Evolutionary conservation across 345 rosid genomes (phyloP).

Genomic region (Salix caprea): DNA sequence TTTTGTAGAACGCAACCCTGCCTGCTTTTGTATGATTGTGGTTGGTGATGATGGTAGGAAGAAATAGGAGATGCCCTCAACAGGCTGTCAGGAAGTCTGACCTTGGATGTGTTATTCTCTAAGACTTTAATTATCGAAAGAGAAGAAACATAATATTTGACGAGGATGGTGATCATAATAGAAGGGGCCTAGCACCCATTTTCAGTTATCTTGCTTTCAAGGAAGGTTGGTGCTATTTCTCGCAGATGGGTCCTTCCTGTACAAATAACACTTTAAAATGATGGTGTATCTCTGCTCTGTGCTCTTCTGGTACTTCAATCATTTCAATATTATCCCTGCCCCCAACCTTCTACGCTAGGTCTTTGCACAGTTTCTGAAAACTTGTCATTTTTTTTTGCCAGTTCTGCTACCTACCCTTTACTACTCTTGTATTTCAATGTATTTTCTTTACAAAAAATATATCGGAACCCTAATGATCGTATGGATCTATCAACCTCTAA

Average conservation of each 20-base stretch:
- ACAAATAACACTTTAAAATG: background rate
- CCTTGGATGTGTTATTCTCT: background rate
- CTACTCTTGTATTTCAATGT: background rate
- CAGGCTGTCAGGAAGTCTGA: constrained; percentile 21
- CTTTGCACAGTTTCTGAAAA: no score
- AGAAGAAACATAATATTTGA: constrained; percentile 6
- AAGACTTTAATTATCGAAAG: constrained; percentile 4
- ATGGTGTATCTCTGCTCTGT: background rate
- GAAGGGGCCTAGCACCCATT: constrained; percentile 1
- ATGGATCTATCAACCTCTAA: background rate
- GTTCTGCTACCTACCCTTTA: background rate
- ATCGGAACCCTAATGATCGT: background rate
- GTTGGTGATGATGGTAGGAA: constrained; percentile 20
- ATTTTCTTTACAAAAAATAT: no score
- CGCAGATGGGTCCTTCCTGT: constrained; percentile 11
- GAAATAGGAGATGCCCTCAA: constrained; percentile 14
- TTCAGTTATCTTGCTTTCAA: constrained; percentile 14
- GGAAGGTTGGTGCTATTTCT: constrained; percentile 16
- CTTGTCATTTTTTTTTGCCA: background rate
- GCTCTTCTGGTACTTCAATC: constrained; percentile 3
- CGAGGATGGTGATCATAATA: constrained; percentile 4
- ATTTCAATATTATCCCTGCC: background rate
- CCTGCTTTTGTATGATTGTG: constrained; percentile 6
- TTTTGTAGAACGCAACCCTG: background rate
- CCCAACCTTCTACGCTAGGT: background rate